Base-by-base conservation (phyloP, 306 rosid genomes). In the Carpinus viminea region DNA sequence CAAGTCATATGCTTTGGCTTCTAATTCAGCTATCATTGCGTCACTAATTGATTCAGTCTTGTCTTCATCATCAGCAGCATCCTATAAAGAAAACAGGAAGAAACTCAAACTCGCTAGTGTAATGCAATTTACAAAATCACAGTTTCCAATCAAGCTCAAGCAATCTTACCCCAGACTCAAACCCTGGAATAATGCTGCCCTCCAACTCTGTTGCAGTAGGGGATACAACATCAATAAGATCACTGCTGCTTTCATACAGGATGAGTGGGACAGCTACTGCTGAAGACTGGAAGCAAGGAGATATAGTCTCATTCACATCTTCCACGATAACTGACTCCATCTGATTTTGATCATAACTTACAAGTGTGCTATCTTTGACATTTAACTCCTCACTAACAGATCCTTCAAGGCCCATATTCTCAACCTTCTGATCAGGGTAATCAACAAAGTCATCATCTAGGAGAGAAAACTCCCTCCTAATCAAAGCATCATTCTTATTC, bases 21-120 rank as follows among this genome's bases (percentile, higher is more conserved):
- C 97, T 90, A 88, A 88, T 85, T 91, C 94, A 72, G 93, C 92
- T 38, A 89, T 88, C 92, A 84, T 82, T 80, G 90, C 94, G 73
- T 89, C 97, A 79, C 87, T 88, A 75, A 88, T 86, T 76, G 80
- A 82, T 21, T 80, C 87, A 79, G 56, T 86, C 52, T 69, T 81
- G 47, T 80, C 92, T 60, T 59, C 74, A 41, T 81, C 83, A 80
- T 74, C 77, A 16, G 83, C 88, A 79, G 61, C 83, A 86, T 88
- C 97, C 94, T 89, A 77, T 60, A 85, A 73, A 83, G 68, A 57
- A 82, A 82, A 71, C 46, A 74, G 43, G 76, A 41, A 76, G 80
- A 41, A 50, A 34, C 12, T 36, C 68, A 60, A 71, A 20, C 45
- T 36, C 28, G 7, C 62, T 15, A 68, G 12, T 17, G 47, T 10